These are phyloP conservation scores for Paradendryphiella salina DNA, from an alignment of 2,329 filamentous ascomycete species.

Conservation along the genomic window DNA sequence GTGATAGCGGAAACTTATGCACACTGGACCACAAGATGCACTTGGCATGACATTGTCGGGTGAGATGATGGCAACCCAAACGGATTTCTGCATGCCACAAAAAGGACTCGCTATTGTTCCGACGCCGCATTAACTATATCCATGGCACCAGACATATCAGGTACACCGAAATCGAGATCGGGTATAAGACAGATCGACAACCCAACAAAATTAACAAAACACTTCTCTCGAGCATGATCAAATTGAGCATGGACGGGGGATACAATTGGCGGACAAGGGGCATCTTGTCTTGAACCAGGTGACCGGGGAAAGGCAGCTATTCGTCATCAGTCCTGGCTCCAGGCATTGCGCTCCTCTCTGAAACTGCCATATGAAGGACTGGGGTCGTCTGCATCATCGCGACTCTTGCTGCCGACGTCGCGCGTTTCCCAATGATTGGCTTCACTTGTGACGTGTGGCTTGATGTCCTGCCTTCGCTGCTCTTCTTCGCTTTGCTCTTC, in stretches of 20 bases:
- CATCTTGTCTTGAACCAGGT: neutral
- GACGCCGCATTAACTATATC: slow-evolving; percentile 4
- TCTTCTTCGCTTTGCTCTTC: slow-evolving; percentile 45
- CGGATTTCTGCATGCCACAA: neutral
- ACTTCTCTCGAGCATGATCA: neutral
- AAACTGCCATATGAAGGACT: slow-evolving; percentile 50
- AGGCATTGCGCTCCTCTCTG: slow-evolving; percentile 49
- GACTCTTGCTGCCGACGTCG: slow-evolving; percentile 28
- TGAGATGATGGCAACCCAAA: neutral
- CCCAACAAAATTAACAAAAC: slow-evolving; percentile 3
- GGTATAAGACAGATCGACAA: slow-evolving; percentile 16
- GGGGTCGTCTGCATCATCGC: slow-evolving; percentile 25
- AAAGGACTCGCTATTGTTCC: neutral
- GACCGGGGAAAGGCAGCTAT: neutral
- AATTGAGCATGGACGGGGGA: neutral
- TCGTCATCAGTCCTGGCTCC: slow-evolving; percentile 36
- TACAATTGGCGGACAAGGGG: neutral
- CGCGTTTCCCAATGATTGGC: slow-evolving; percentile 50
- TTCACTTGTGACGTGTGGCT: slow-evolving; percentile 49
- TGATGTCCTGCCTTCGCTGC: slow-evolving; percentile 38
- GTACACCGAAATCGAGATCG: slow-evolving; percentile 7
- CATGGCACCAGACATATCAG: slow-evolving; percentile 4
- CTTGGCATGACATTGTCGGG: neutral
- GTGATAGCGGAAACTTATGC: neutral
- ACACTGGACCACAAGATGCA: neutral